A percentile compares a stretch with the other conserved stretches of the same genome.
phyloP scores from a whole-genome alignment of 73 alveolate species.

The Paramecium tetraurelia region DNA sequence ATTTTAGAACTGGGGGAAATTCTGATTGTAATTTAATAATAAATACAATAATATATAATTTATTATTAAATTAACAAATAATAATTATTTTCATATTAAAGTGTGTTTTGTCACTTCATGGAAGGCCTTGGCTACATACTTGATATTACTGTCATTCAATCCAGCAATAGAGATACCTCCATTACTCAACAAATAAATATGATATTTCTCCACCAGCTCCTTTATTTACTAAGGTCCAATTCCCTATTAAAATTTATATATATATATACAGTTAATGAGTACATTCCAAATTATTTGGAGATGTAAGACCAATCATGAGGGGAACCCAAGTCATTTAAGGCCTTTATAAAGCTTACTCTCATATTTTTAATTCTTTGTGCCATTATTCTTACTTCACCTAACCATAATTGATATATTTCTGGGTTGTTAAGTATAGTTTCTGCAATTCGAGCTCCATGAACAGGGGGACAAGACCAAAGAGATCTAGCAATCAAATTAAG shows the following conservation, averaged over 20 bases:
- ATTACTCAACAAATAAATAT: conserved; percentile 62
- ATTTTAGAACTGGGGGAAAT: neutral
- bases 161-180: conserved; percentile 88
- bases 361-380: conserved; percentile 77
- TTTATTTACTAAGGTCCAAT: conserved; percentile 73
- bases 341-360: conserved; percentile 71
- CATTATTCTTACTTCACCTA: conserved; percentile 79
- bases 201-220: conserved; percentile 69
- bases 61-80: neutral
- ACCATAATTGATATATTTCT: conserved; percentile 76
- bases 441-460: conserved; percentile 86
- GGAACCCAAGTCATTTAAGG: conserved; percentile 71
- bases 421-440: conserved; percentile 78
- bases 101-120: conserved; percentile 34
- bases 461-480: conserved; percentile 85
- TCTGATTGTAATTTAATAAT: neutral
- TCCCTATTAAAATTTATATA: neutral
- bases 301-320: conserved; percentile 83
- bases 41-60: neutral
- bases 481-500: conserved; percentile 76
- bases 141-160: conserved; percentile 77
- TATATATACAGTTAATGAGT: conserved; percentile 80
- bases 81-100: neutral
- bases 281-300: conserved; percentile 85
- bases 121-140: conserved; percentile 79